Evolutionary conservation across 2,329 filamentous ascomycete genomes (phyloP).

Genomic region (Scytalidium sp.): DNA sequence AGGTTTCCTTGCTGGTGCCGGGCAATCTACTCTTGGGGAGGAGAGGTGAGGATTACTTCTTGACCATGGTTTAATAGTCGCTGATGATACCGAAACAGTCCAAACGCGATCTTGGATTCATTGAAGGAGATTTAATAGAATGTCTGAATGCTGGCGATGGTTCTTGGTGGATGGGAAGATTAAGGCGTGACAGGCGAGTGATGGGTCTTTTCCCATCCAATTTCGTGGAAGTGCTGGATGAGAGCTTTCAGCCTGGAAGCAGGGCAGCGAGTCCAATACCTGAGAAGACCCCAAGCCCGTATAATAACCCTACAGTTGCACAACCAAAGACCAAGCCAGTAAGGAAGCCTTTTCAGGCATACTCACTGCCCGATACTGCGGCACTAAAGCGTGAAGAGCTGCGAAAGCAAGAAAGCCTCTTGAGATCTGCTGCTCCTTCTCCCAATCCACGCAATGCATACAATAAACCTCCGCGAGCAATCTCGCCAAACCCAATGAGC

Average conservation of each 20-base stretch:
- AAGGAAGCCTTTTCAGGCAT: constrained; percentile 65
- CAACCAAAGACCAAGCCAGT: constrained; percentile 54
- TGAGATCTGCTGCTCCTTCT: constrained; percentile 20
- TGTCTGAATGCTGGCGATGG: constrained; percentile 97
- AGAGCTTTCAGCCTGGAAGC: constrained; percentile 75
- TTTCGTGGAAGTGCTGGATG: constrained; percentile 87
- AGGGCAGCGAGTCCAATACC: constrained; percentile 53
- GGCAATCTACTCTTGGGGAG: constrained; percentile 90
- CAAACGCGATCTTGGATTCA: constrained; percentile 91
- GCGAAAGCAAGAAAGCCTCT: constrained; percentile 23
- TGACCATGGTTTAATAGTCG: constrained; percentile 5
- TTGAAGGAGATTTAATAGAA: constrained; percentile 97
- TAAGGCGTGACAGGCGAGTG: constrained; percentile 85
- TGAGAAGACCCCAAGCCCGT: constrained; percentile 28
- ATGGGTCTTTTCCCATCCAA: constrained; percentile 95
- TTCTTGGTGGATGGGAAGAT: constrained; percentile 94
- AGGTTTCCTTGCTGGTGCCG: constrained; percentile 90
- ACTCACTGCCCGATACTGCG: constrained; percentile 62
- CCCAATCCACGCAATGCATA: constrained; percentile 19
- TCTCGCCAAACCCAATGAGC: constrained; percentile 22
- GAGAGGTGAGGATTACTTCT: constrained; percentile 53
- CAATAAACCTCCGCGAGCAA: constrained; percentile 17
- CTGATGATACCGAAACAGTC: constrained; percentile 47
- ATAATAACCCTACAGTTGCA: constrained; percentile 25
- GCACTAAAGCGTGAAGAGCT: constrained; percentile 47